Evolutionary conservation across 495 filamentous ascomycete genomes (phyloP).

Genomic region (Neurospora sublineolata): DNA sequence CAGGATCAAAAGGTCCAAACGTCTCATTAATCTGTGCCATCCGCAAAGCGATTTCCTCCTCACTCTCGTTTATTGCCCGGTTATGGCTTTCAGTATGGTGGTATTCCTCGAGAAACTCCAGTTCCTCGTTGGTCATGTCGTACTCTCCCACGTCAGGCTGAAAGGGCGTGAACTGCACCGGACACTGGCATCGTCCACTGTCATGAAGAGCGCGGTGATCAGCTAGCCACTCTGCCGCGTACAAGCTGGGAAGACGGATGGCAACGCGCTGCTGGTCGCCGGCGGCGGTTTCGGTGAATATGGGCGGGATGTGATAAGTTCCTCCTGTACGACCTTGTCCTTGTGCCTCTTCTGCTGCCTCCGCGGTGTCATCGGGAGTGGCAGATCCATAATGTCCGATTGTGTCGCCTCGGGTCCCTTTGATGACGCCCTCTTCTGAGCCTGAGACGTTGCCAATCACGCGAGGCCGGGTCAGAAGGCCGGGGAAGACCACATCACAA

Average conservation of each 20-base stretch:
- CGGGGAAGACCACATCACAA: conserved; percentile 28
- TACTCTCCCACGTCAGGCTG: conserved; percentile 5
- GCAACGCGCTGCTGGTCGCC: conserved; percentile 8
- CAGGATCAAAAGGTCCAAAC: conserved; percentile 7
- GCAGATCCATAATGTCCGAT: background rate
- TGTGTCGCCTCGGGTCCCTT: background rate
- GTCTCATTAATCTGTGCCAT: conserved; percentile 7
- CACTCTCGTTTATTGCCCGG: background rate
- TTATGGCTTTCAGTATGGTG: conserved; percentile 1
- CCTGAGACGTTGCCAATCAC: conserved; percentile 10
- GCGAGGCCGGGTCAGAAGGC: conserved; percentile 19
- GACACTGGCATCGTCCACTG: conserved; percentile 22
- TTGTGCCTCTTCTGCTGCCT: background rate
- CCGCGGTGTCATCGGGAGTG: background rate
- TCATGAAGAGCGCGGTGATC: conserved; percentile 29
- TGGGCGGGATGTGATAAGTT: conserved; percentile 8
- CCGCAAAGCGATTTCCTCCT: background rate
- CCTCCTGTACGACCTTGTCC: background rate
- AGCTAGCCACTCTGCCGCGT: conserved; percentile 28
- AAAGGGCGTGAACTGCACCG: conserved; percentile 17
- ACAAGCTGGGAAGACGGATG: conserved; percentile 24
- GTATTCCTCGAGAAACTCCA: conserved; percentile 3
- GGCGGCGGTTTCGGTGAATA: conserved; percentile 14
- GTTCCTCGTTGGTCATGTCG: conserved; percentile 7
- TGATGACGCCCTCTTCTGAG: background rate